Evolutionary conservation across 176 grass and related monocot species (phyloP).

Genomic region (Musa itinerans): DNA sequence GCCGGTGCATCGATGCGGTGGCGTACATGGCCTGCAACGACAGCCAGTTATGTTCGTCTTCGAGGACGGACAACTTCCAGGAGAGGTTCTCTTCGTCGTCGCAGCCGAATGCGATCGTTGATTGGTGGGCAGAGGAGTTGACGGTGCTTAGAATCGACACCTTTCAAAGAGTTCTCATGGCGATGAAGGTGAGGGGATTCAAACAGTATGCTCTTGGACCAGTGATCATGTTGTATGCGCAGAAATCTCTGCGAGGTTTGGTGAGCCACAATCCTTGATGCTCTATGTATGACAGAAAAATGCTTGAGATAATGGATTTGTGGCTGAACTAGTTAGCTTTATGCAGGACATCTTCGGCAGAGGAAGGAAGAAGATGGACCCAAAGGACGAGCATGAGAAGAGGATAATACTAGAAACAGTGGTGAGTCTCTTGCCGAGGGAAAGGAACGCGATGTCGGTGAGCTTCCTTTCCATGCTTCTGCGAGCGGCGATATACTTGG

Average conservation of each 20-base stretch:
- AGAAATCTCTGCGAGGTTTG: conserved; percentile 80
- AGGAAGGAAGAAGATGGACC: conserved; percentile 44
- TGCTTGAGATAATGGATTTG: not conserved
- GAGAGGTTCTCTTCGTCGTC: conserved; percentile 16
- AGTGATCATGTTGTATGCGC: conserved; percentile 84
- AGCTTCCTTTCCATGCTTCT: conserved; percentile 91
- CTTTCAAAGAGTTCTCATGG: conserved; percentile 65
- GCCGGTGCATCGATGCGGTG: conserved; percentile 57
- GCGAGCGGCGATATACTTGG: conserved; percentile 53
- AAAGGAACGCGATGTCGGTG: conserved; percentile 65
- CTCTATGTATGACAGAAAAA: no score
- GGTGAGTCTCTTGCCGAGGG: conserved; percentile 69
- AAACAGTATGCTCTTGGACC: conserved; percentile 68
- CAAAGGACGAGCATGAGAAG: conserved; percentile 75
- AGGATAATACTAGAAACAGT: conserved; percentile 69
- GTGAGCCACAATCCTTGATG: conserved; percentile 22
- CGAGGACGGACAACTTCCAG: not conserved
- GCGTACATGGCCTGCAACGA: conserved; percentile 46
- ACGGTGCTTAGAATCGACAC: conserved; percentile 61
- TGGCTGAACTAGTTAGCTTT: not conserved
- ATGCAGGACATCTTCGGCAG: conserved; percentile 59
- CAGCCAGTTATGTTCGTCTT: conserved; percentile 16
- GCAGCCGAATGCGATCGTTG: conserved; percentile 45
- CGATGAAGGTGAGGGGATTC: conserved; percentile 73
- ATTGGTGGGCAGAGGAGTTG: conserved; percentile 79